Evolutionary conservation across 257 asterid genomes (phyloP), one percentile per base, ranked within the genome.

Genomic region (Fraxinus americana): DNA sequence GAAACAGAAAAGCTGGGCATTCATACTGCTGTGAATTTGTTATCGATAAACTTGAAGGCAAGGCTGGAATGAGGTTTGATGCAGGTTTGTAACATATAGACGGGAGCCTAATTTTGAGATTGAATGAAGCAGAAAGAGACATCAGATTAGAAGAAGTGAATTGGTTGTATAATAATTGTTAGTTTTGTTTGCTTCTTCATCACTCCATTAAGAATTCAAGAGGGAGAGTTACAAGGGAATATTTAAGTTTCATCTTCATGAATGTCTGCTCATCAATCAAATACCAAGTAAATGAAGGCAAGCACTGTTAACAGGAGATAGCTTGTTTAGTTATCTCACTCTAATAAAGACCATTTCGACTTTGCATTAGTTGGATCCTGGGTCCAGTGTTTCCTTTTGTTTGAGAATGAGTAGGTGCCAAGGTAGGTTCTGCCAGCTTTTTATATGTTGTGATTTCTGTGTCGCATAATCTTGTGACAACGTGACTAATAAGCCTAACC

Each of bases 181-280:
- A 67, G 35, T 32, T 52, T 30, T n/a, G 61, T 76, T 73, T 72
- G 48, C 25, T 8, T 75, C 30, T 36, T 71, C 72, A 11, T 70
- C 34, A 71, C 25, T 82, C 21, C 75, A 29, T 70, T 34, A 76
- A 52, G 78, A 77, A 80, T 86, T 41, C 85, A 86, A 90, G 89
- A 88, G 85, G 79, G 63, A 74, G 79, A 4, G 63, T 21, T 13
- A 35, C 48, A 11, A 81, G 85, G 89, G 97, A 92, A 92, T 88
- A 85, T 85, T 89, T 80, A 89, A 94, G 90, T 87, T 90, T 91
- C 97, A 88, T 91, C 90, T 79, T 82, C 54, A 72, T 54, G 73
- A 36, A 45, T 79, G 69, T 67, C 77, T 74, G 82, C 29, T 38
- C 77, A 39, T 39, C 45, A 39, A 77, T 72, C 69, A 71, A 75